Percentiles rank a stretch among this genome's conserved stretches.
phyloP scores from a whole-genome alignment of 495 filamentous ascomycete genomes.

The Lasiosphaeria hispida region DNA sequence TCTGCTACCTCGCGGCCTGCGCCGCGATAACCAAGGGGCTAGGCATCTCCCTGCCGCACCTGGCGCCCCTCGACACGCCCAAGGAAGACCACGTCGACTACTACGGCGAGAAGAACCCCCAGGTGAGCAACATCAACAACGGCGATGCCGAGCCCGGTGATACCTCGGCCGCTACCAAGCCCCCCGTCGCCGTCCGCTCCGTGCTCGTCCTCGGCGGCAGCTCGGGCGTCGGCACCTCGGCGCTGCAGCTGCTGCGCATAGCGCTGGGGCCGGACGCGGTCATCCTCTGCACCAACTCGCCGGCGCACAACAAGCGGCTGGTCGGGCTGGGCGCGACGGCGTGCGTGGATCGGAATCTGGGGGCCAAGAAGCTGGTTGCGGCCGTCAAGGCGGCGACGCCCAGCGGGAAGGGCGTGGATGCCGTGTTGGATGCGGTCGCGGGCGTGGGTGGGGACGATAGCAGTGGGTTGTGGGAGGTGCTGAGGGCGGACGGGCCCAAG shows the following conservation, averaged over 20 bases:
- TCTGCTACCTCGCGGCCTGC: constrained; percentile 40
- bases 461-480: constrained; percentile 15
- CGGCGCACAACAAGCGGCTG: constrained; percentile 30
- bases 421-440: constrained; percentile 37
- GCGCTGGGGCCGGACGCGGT: constrained; percentile 30
- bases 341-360: constrained; percentile 31
- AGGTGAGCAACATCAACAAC: background rate
- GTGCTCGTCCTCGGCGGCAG: constrained; percentile 45
- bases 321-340: constrained; percentile 32
- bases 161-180: background rate
- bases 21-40: constrained; percentile 30
- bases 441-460: constrained; percentile 21
- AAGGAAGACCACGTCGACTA: constrained; percentile 1
- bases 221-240: constrained; percentile 39
- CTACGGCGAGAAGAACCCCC: constrained; percentile 9
- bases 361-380: constrained; percentile 12
- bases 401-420: constrained; percentile 36
- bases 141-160: background rate
- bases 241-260: constrained; percentile 42
- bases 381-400: constrained; percentile 33
- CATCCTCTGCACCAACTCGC: constrained; percentile 42
- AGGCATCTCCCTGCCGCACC: constrained; percentile 31
- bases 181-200: constrained; percentile 13
- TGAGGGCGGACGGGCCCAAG: constrained; percentile 32
- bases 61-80: constrained; percentile 13